Evolutionary conservation across 768 basidiomycete species (phyloP), one percentile per base, ranked within the genome.

Genomic region (Naganishia antarctica): DNA sequence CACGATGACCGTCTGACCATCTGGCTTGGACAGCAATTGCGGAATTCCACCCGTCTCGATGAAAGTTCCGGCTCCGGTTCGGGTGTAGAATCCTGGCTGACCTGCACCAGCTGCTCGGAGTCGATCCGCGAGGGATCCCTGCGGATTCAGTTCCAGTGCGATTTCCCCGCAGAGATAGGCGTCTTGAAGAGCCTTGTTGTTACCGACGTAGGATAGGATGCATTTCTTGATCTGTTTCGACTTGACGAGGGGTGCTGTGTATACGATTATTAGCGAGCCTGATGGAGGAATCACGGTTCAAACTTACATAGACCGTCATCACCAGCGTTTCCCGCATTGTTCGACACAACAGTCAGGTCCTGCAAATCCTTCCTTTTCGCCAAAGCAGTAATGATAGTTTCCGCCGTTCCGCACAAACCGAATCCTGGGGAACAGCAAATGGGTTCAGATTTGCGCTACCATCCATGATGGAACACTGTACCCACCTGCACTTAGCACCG

Each of bases 41-140:
- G 74, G 72, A 61, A 75, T 73, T 45, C 70, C 74, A 58, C 74
- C 74, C 21, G 71, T 72, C 59, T 75, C 72, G 62, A 73, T 63
- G 25, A 71, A 66, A 1, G 74, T 75, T 31, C 74, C 72, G 11
- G 70, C 71, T 47, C 74, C 74, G 18, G 70, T 76, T 45, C 68
- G 63, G 13, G 74, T 76, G 61, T 67, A 73, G 45, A 76, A 66
- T 13, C 70, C 74, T 26, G 74, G 74, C 67, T 74, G 73, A 41
- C 74, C 73, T 5, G 71, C 69, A 8, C 70, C 74, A 3, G 66
- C 74, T 12, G 73, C 67, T 60, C 73, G 49, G 29, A 76, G 59
- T 49, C 74, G 53, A 58, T 76, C 74, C 50, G 73, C 73, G 26
- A 76, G 66, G 2, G 74, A 73, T 12, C 74, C 74, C 50, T 76